Percentiles rank a stretch among this genome's conserved stretches.
These are phyloP conservation scores for Penicillium griseofulvum DNA, from an alignment of 2,329 filamentous ascomycete genomes.

Conservation along the genomic window DNA sequence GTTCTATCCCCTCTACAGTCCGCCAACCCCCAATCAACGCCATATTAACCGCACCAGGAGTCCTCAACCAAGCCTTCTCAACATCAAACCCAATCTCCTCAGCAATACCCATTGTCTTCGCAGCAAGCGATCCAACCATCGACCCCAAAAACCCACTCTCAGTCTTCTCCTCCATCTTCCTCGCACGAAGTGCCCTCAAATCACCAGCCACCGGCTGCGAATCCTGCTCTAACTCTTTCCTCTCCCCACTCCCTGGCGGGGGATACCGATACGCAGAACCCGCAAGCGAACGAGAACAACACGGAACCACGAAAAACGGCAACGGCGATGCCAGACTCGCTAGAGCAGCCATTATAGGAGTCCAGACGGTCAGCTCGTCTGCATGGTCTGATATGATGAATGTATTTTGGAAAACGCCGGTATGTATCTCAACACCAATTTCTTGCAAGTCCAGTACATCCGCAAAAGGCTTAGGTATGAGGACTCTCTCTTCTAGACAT, in stretches of 20 bases:
- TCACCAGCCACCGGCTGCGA: constrained; percentile 40
- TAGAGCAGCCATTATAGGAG: constrained; percentile 76
- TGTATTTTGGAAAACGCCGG: constrained; percentile 70
- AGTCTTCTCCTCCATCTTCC: constrained; percentile 32
- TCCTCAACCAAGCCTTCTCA: constrained; percentile 82
- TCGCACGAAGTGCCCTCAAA: constrained; percentile 38
- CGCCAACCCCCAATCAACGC: constrained; percentile 64
- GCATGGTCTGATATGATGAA: constrained; percentile 98
- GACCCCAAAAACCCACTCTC: constrained; percentile 52
- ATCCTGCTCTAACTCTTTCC: constrained; percentile 11
- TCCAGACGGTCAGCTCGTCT: constrained; percentile 95
- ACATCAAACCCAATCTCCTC: constrained; percentile 69
- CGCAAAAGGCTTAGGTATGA: constrained; percentile 56
- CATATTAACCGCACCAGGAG: constrained; percentile 87
- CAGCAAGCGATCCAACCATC: constrained; percentile 78
- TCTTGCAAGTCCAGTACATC: constrained; percentile 22
- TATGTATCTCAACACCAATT: constrained; percentile 27
- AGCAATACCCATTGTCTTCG: constrained; percentile 70
- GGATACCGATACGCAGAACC: constrained; percentile 66
- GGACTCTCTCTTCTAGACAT: constrained; percentile 58
- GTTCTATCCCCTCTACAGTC: not conserved
- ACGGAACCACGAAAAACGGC: constrained; percentile 90
- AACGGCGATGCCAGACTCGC: constrained; percentile 55
- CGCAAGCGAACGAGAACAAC: constrained; percentile 84
- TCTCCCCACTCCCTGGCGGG: constrained; percentile 33